Evolutionary conservation across 1,284 basidiomycete genomes (phyloP).

Genomic region (Fistulinella cinereoalba): DNA sequence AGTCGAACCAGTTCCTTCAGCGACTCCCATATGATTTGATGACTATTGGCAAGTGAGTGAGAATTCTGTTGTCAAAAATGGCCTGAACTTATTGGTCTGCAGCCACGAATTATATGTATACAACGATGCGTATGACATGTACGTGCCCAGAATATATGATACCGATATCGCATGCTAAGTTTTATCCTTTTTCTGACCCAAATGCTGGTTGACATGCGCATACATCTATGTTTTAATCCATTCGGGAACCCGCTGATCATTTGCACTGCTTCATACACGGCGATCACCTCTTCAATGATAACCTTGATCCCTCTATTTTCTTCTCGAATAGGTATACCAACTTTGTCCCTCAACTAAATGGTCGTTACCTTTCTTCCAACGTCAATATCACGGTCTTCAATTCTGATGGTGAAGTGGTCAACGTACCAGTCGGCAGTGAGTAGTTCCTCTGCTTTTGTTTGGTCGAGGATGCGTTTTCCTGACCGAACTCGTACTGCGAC

Average conservation of each 20-base stretch:
- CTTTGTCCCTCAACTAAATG: conserved; percentile 69
- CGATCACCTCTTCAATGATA: no score
- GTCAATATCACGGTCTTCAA: conserved; percentile 76
- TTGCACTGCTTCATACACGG: no score
- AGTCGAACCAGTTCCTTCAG: conserved; percentile 72
- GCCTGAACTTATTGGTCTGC: conserved; percentile 9
- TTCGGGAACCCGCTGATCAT: no score
- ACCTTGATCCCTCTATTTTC: no score
- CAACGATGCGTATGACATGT: conserved; percentile 73
- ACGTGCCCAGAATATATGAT: conserved; percentile 22
- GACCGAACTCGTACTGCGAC: not conserved
- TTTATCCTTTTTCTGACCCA: no score
- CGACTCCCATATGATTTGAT: conserved; percentile 81
- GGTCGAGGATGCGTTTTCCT: no score
- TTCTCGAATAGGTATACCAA: conserved; percentile 53
- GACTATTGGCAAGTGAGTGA: conserved; percentile 75
- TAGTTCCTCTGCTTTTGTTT: no score
- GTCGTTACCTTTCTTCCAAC: conserved; percentile 81
- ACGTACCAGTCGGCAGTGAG: conserved; percentile 63
- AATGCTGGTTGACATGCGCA: no score
- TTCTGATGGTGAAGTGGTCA: conserved; percentile 48
- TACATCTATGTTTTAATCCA: no score
- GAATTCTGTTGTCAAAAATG: no score
- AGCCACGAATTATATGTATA: conserved; percentile 87
- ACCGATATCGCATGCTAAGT: no score